Conservation (phyloP, 2,329 filamentous ascomycete genomes). For the Periconia macrospinosa region DNA sequence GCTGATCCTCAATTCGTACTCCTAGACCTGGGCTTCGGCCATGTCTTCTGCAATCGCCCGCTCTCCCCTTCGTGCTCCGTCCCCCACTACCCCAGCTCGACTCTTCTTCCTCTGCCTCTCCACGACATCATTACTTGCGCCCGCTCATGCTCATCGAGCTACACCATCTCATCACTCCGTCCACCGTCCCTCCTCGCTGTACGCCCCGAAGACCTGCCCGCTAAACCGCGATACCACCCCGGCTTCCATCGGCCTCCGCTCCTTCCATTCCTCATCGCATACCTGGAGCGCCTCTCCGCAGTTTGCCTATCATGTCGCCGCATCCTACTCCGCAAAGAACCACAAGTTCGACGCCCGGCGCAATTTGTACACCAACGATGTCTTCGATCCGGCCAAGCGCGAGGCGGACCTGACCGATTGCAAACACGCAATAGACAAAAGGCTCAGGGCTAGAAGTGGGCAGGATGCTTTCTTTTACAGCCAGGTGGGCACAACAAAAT, state of each 20-base stretch:
- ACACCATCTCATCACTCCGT: conserved; percentile 2
- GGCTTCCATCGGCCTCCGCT: conserved; percentile 29
- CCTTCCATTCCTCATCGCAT: conserved; percentile 35
- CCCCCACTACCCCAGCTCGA: conserved; percentile 29
- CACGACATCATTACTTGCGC: conserved; percentile 27
- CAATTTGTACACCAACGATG: conserved; percentile 40
- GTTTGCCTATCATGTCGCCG: conserved; percentile 44
- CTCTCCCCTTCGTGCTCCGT: conserved; percentile 18
- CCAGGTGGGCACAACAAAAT: conserved; percentile 70
- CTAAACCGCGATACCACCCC: conserved; percentile 32
- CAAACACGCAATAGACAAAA: conserved; percentile 52
- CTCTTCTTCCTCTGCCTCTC: conserved; percentile 37
- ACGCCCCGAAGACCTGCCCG: conserved; percentile 31
- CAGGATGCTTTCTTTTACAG: conserved; percentile 96
- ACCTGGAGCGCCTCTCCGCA: conserved; percentile 27
- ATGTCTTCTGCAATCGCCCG: conserved; percentile 39
- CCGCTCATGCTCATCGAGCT: conserved; percentile 23
- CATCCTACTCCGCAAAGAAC: conserved; percentile 46
- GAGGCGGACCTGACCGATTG: conserved; percentile 30
- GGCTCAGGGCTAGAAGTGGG: conserved; percentile 73
- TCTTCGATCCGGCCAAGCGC: conserved; percentile 29
- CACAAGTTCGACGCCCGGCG: conserved; percentile 38
- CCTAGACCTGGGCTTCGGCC: conserved; percentile 38
- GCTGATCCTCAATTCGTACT: conserved; percentile 22
- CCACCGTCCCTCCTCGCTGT: conserved; percentile 13